These are phyloP conservation scores for Colletotrichum salicis DNA, from an alignment of 2,329 filamentous ascomycete genomes.

Conservation along the genomic window DNA sequence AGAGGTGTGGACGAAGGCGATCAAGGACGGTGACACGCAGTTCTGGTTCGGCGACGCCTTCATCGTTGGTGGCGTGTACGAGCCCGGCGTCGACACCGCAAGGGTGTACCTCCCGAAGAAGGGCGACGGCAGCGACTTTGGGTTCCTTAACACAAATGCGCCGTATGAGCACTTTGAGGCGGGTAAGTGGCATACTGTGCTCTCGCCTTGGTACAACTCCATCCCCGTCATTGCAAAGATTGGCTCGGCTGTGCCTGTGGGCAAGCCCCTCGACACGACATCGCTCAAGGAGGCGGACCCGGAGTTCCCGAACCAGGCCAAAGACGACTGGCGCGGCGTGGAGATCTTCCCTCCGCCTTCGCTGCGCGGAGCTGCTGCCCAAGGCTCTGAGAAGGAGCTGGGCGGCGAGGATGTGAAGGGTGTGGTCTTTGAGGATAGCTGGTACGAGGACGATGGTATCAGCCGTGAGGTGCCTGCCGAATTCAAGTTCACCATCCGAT, in stretches of 20 bases:
- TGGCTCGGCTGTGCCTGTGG: slow-evolving; percentile 52
- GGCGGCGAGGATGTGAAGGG: slow-evolving; percentile 12
- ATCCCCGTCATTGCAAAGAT: slow-evolving; percentile 53
- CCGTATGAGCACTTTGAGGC: slow-evolving; percentile 67
- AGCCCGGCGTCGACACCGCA: slow-evolving; percentile 63
- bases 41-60: slow-evolving; percentile 78
- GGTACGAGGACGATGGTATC: slow-evolving; percentile 54
- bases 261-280: slow-evolving; percentile 48
- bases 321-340: slow-evolving; percentile 54
- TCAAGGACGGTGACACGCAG: slow-evolving; percentile 74
- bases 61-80: slow-evolving; percentile 75
- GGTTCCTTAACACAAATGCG: slow-evolving; percentile 71
- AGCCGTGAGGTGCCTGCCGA: slow-evolving; percentile 25
- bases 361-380: slow-evolving; percentile 18
- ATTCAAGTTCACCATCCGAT: slow-evolving; percentile 24
- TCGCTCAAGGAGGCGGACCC: slow-evolving; percentile 47
- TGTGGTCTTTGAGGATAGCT: slow-evolving; percentile 43
- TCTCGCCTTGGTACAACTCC: slow-evolving; percentile 54
- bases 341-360: slow-evolving; percentile 54
- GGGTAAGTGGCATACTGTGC: slow-evolving; percentile 52
- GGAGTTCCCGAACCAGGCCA: slow-evolving; percentile 51
- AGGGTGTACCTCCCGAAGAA: slow-evolving; percentile 71
- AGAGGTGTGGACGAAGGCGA: slow-evolving; percentile 69
- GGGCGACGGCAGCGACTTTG: slow-evolving; percentile 60
- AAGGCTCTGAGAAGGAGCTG: slow-evolving; percentile 9